Evolutionary conservation across 2,329 filamentous ascomycete genomes (phyloP), one percentile per base, ranked within the genome.

Genomic region (Neonectria magnoliae): DNA sequence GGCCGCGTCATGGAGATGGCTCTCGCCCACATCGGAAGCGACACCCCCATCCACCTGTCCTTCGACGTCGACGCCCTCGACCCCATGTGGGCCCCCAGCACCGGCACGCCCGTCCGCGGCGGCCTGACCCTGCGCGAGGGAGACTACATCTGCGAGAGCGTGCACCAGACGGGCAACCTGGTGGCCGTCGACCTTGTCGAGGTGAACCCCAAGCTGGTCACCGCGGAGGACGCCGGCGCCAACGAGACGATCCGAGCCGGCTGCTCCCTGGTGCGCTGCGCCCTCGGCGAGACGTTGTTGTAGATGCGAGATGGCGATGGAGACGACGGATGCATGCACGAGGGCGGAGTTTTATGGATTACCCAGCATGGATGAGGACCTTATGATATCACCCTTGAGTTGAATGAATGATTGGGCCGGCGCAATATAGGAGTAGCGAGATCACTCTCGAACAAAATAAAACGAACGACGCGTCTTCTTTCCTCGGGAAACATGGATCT

Each of bases 11-110:
- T 99, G 83, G 96, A 98, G 76, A 97, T 98, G 95, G 95, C 95
- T n/a, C 86, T 99, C 57, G 95, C 91, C 33, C 94, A 98, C 83
- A 97, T 98, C 71, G 96, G 96, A 72, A 88, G 85, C 75, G 96
- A 98, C 78, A 98, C 94, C 0, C 96, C 96, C 45, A 98, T 99
- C 76, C 96, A 99, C 80, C 88, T 99, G 64, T 97, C 93, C 41
- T 98, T 99, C 75, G 96, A 99, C 78, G 93, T 99, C 71, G 96
- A 99, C 79, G 96, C 94, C 25, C 87, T 98, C 65, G 96, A 99
- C 79, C 96, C 96, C 29, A 91, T 94, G 86, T 98, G 93, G 91
- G 96, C 96, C 42, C 96, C 96, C 25, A 96, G 93, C 79, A 99
- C 96, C 0, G 96, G 96, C 18, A 98, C 96, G 4, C 94, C 96